Percentiles rank a stretch among this genome's conserved stretches.
phyloP scores from a whole-genome alignment of 2,329 filamentous ascomycete genomes.

The Sarocladium kiliense region DNA sequence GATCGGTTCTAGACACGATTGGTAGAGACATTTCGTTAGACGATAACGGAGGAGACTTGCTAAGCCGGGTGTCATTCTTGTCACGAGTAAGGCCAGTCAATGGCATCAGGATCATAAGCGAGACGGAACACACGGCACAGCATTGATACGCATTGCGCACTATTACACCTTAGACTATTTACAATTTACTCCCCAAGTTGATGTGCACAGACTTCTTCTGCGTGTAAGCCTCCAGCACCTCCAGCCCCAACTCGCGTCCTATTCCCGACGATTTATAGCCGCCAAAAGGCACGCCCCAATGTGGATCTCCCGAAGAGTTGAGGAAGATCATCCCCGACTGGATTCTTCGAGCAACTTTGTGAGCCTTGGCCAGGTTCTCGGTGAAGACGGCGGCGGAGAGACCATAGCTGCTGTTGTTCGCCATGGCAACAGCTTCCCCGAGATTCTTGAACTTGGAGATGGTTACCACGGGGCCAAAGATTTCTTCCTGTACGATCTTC shows the following conservation, averaged over 20 bases:
- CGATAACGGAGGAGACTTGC: no score
- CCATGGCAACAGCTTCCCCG: slow-evolving; percentile 36
- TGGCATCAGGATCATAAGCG: no score
- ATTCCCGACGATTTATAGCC: slow-evolving; percentile 15
- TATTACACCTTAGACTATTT: no score
- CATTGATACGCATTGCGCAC: no score
- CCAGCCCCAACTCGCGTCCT: slow-evolving; percentile 20
- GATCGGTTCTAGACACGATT: background rate
- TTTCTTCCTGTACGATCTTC: slow-evolving; percentile 40
- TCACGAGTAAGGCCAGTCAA: no score
- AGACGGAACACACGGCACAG: no score
- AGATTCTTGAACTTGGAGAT: slow-evolving; percentile 42
- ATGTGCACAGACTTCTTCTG: slow-evolving; percentile 13
- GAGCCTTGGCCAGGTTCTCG: slow-evolving; percentile 38
- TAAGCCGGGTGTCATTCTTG: no score
- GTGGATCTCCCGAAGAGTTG: slow-evolving; percentile 23
- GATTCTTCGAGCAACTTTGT: slow-evolving; percentile 39
- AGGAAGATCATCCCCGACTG: slow-evolving; percentile 45
- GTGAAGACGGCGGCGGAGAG: slow-evolving; percentile 52
- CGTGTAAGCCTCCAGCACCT: slow-evolving; percentile 21
- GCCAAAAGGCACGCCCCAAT: slow-evolving; percentile 23
- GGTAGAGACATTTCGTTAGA: no score
- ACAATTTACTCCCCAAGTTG: background rate
- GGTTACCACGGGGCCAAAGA: slow-evolving; percentile 48
- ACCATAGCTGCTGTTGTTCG: slow-evolving; percentile 44